These are phyloP conservation scores for Wickerhamomyces bovis DNA, from an alignment of 805 yeast species.

Conservation along the genomic window DNA sequence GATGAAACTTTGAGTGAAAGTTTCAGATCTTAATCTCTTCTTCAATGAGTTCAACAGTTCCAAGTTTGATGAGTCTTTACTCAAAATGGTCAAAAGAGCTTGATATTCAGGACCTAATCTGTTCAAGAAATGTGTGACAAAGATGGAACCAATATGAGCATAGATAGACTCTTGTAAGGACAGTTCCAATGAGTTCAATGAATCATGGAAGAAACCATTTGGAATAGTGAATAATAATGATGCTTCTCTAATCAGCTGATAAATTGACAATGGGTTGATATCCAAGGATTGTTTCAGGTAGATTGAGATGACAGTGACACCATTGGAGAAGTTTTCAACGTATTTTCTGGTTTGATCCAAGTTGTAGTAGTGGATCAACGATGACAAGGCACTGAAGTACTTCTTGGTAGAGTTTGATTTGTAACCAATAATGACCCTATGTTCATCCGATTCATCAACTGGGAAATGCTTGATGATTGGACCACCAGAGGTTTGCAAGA, in stretches of 20 bases:
- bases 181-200: slow-evolving; percentile 68
- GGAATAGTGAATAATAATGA: slow-evolving; percentile 90
- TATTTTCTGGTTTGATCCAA: slow-evolving; percentile 82
- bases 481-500: slow-evolving; percentile 64
- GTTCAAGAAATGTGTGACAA: slow-evolving; percentile 91
- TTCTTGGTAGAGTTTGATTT: slow-evolving; percentile 79
- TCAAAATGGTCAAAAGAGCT: slow-evolving; percentile 59
- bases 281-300: slow-evolving; percentile 64
- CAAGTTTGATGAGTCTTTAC: slow-evolving; percentile 56
- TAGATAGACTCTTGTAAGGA: slow-evolving; percentile 93
- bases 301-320: slow-evolving; percentile 79
- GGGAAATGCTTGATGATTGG: slow-evolving; percentile 89
- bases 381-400: slow-evolving; percentile 80
- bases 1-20: slow-evolving; percentile 82
- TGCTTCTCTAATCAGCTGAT: slow-evolving; percentile 90
- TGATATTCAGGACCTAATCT: slow-evolving; percentile 88
- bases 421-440: slow-evolving; percentile 83
- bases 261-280: slow-evolving; percentile 57
- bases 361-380: slow-evolving; percentile 84
- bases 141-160: slow-evolving; percentile 89
- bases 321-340: slow-evolving; percentile 90
- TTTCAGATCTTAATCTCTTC: slow-evolving; percentile 86
- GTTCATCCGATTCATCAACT: slow-evolving; percentile 73
- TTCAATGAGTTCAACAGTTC: slow-evolving; percentile 78
- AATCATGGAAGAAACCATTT: slow-evolving; percentile 68